A percentile compares a stretch with the other conserved stretches of the same genome.
Conservation (phyloP, 2,329 filamentous ascomycete species). For the Aspergillus transmontanensis region DNA sequence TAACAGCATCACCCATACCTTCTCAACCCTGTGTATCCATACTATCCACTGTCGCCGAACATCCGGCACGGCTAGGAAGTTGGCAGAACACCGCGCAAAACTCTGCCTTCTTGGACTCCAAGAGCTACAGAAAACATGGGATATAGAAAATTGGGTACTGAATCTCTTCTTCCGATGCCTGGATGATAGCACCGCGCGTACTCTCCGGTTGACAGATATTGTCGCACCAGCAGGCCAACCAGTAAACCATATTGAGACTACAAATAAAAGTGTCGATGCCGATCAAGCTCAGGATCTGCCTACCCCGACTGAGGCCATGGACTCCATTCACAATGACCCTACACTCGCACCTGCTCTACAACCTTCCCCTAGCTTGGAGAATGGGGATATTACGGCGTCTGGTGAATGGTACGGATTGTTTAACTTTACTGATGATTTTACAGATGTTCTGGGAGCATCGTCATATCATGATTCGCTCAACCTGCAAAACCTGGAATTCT, state of each 20-base stretch:
- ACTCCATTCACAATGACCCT: conserved; percentile 8
- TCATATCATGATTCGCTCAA: conserved; percentile 35
- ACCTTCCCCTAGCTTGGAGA: conserved; percentile 10
- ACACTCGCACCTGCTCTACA: conserved; percentile 7
- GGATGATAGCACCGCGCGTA: conserved; percentile 48
- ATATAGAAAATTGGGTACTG: conserved; percentile 52
- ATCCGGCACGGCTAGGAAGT: conserved; percentile 42
- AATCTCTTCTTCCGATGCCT: conserved; percentile 53
- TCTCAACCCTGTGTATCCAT: conserved; percentile 53
- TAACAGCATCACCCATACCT: conserved; percentile 49
- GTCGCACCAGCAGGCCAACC: background rate
- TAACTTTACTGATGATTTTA: conserved; percentile 32
- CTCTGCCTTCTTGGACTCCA: conserved; percentile 51
- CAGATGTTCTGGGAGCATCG: conserved; percentile 29
- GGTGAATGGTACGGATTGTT: conserved; percentile 35
- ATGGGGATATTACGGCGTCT: conserved; percentile 15
- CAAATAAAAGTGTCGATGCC: background rate
- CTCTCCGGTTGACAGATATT: conserved; percentile 33
- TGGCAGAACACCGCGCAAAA: conserved; percentile 53
- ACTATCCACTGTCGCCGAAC: conserved; percentile 46
- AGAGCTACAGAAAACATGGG: conserved; percentile 54
- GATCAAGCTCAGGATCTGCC: background rate
- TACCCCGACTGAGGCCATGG: conserved; percentile 2
- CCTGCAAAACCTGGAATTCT: conserved; percentile 33
- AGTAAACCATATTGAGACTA: background rate